Percentiles rank a stretch among this genome's conserved stretches.
phyloP scores from a whole-genome alignment of 2,329 filamentous ascomycete genomes.

The Colletotrichum navitas region DNA sequence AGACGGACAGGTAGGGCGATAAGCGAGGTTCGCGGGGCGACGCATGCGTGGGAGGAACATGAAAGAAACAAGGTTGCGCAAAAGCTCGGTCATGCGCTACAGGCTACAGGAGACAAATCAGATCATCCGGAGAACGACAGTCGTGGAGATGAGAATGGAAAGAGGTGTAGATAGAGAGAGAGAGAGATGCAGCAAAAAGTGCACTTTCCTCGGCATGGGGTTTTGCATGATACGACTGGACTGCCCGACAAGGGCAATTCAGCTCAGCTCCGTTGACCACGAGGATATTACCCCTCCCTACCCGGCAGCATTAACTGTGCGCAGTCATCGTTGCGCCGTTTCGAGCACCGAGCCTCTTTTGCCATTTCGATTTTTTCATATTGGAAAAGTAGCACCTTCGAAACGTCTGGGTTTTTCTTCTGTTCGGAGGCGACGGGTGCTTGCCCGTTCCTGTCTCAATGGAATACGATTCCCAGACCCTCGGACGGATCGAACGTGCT shows the following conservation, averaged over 20 bases:
- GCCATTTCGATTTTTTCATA: not conserved
- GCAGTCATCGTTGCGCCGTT: not conserved
- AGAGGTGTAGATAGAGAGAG: not conserved
- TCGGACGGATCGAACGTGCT: not conserved
- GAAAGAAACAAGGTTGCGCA: conserved; percentile 10
- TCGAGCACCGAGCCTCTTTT: not conserved
- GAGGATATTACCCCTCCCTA: not conserved
- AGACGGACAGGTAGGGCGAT: not conserved
- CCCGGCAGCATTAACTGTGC: conserved; percentile 3
- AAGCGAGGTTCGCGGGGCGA: not conserved
- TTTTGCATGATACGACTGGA: not conserved
- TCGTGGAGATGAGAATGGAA: not conserved
- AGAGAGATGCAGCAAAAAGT: not conserved
- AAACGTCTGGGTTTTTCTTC: not conserved
- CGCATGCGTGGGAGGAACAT: conserved; percentile 8
- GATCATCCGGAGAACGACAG: not conserved
- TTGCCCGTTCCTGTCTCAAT: not conserved
- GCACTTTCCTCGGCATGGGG: conserved; percentile 6
- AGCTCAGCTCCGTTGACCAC: not conserved
- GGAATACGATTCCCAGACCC: not conserved
- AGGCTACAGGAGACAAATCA: conserved; percentile 10
- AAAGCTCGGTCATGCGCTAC: conserved; percentile 11
- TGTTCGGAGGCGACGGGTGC: not conserved
- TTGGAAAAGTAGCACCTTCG: not conserved
- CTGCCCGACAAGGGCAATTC: conserved; percentile 1